Percentiles rank a stretch among this genome's conserved stretches.
Conservation (phyloP, 2,329 filamentous ascomycete species). For the Monosporascus sp. region DNA sequence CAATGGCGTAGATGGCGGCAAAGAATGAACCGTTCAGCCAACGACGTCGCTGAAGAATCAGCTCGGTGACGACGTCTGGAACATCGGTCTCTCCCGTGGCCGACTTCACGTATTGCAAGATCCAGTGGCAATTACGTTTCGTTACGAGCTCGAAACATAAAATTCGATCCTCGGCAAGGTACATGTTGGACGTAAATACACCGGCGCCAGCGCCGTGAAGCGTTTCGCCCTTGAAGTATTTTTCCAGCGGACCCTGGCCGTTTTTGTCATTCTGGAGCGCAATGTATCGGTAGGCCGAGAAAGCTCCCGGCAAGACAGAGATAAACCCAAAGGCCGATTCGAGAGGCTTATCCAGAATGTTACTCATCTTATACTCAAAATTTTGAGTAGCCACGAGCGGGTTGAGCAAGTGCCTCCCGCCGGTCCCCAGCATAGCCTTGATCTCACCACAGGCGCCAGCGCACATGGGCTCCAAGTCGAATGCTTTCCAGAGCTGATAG, state of each 20-base stretch:
- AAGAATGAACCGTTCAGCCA: conserved; percentile 99
- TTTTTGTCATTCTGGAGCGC: conserved; percentile 95
- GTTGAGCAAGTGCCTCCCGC: conserved; percentile 78
- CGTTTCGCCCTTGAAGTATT: conserved; percentile 99
- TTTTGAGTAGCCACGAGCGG: conserved; percentile 95
- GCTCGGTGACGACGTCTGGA: conserved; percentile 86
- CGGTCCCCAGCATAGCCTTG: conserved; percentile 89
- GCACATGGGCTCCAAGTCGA: conserved; percentile 96
- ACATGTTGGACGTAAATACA: conserved; percentile 97
- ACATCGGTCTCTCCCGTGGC: conserved; percentile 96
- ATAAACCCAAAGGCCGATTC: conserved; percentile 99
- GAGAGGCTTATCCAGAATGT: conserved; percentile 94
- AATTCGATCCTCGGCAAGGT: conserved; percentile 83
- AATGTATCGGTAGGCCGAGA: conserved; percentile 93
- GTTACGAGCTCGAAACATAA: conserved; percentile 97
- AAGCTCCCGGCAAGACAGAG: conserved; percentile 88
- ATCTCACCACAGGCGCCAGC: conserved; percentile 97
- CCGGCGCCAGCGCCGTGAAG: conserved; percentile 93
- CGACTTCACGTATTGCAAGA: conserved; percentile 96
- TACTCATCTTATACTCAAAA: conserved; percentile 99
- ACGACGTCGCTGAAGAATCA: conserved; percentile 90
- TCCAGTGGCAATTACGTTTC: conserved; percentile 96
- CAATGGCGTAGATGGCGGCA: conserved; percentile 88
- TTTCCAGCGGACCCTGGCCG: conserved; percentile 88
- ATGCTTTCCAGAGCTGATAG: conserved; percentile 97